Conservation (phyloP, 2,329 filamentous ascomycete genomes). For the Fusarium pilosicola region DNA sequence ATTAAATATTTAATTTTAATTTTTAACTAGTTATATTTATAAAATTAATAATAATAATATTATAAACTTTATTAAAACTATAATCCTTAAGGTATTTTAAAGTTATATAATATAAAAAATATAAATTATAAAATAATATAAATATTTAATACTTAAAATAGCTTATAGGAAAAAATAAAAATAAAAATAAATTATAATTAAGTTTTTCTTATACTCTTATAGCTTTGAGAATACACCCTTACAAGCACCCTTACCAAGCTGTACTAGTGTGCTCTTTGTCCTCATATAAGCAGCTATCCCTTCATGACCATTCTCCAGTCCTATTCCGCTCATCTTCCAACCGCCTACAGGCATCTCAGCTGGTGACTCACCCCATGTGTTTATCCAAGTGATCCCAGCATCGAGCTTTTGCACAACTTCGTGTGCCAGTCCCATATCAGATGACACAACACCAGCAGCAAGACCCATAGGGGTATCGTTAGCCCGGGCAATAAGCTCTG, state of each 20-base stretch:
- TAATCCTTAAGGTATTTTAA: too few species aligned
- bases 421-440: constrained; percentile 78
- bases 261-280: constrained; percentile 89
- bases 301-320: constrained; percentile 84
- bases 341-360: constrained; percentile 93
- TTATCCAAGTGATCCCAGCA: constrained; percentile 91
- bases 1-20: too few species aligned
- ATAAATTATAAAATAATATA: too few species aligned
- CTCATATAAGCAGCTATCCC: constrained; percentile 84
- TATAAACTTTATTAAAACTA: too few species aligned
- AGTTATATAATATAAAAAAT: too few species aligned
- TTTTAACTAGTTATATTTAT: too few species aligned
- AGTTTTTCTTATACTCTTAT: constrained; percentile 45
- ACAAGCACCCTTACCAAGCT: constrained; percentile 76
- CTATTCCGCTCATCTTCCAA: constrained; percentile 90
- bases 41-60: too few species aligned
- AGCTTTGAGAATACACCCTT: constrained; percentile 75
- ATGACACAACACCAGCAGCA: constrained; percentile 85
- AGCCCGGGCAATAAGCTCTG: constrained; percentile 76
- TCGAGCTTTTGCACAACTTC: constrained; percentile 75
- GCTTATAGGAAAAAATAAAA: too few species aligned
- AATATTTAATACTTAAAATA: too few species aligned
- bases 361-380: constrained; percentile 92
- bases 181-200: too few species aligned
- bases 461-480: constrained; percentile 83